Conservation (phyloP, 352 stramenopile genomes). For the Phytopythium litorale region DNA sequence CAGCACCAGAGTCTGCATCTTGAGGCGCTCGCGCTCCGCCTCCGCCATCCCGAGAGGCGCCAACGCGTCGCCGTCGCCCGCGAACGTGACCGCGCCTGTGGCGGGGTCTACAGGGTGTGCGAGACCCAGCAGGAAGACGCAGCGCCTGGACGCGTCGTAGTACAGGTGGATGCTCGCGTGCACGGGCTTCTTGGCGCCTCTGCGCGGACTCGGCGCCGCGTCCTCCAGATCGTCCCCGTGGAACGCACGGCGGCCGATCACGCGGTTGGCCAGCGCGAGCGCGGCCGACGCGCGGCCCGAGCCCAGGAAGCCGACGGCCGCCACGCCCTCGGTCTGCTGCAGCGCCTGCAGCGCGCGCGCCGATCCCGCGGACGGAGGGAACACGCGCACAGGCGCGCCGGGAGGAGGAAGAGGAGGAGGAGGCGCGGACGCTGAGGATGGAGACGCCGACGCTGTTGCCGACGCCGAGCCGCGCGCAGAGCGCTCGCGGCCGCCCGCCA, state of each 20-base stretch:
- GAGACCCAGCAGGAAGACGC: constrained; percentile 55
- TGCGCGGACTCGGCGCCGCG: background rate
- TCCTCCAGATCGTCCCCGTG: constrained; percentile 13
- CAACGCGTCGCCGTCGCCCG: background rate
- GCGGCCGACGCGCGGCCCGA: constrained; percentile 27
- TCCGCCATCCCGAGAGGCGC: constrained; percentile 8
- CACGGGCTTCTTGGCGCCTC: constrained; percentile 1
- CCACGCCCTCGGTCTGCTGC: constrained; percentile 31
- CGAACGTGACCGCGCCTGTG: constrained; percentile 1
- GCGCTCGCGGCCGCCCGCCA: constrained; percentile 1
- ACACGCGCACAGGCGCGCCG: constrained; percentile 45
- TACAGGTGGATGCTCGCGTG: constrained; percentile 49
- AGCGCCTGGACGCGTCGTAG: constrained; percentile 43
- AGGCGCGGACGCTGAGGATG: background rate
- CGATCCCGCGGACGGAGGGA: constrained; percentile 29
- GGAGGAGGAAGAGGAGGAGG: too few relatives aligned
- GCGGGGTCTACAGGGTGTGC: constrained; percentile 27
- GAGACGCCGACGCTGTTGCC: background rate
- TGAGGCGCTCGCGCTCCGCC: constrained; percentile 49
- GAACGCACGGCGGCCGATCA: constrained; percentile 62
- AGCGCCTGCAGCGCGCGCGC: constrained; percentile 33
- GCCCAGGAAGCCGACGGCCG: constrained; percentile 50
- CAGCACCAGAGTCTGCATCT: constrained; percentile 66
- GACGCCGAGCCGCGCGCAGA: background rate
- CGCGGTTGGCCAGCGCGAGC: constrained; percentile 52